Evolutionary conservation across 495 filamentous ascomycete species (phyloP), one percentile per base, ranked within the genome.

Genomic region (Corynascus novoguineensis): DNA sequence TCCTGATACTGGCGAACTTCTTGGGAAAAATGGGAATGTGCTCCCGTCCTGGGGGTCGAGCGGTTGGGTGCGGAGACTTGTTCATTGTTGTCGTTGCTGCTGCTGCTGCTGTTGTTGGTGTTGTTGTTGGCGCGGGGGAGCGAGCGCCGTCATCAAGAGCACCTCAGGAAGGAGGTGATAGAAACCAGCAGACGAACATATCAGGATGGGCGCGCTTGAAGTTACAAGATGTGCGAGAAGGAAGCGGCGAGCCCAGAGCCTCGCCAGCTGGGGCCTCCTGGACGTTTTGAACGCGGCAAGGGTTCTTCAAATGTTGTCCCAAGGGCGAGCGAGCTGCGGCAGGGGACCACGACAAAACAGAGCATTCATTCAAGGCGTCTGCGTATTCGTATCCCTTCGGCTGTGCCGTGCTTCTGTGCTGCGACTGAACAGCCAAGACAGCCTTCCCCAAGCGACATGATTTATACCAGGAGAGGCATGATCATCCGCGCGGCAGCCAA

Each of bases 1-100:
- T 74, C 53, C 89, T 81, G 21, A 90, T 68, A 17, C 75, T 73
- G 47, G 84, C 75, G 54, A 83, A 81, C 60, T 62, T 62, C 40
- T 59, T 67, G 15, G 76, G 75, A n/a, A 67, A 72, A 21, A 70
- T 38, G 24, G 77, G 73, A 40, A 76, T 70, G 52, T 80, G 76
- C 58, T 75, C 71, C 35, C 59, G 62, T 5, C 74, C 76, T 46
- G 66, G 60, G 25, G 59, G 60, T 4, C 70, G 65, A 49, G 54
- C 52, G 57, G 49, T 57, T 17, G 68, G 60, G 53, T 70, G 60
- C 44, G 64, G 60, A 25, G 48, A 19, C n/a, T 29, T 37, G 29
- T 8, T 53, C 49, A 52, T 38, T 17, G 35, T 31, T 19, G 50
- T 4, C 12, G 14, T 11, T 52, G 32, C 10, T 42, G 25, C 34